Evolutionary conservation across 768 basidiomycete species (phyloP), one percentile per base, ranked within the genome.

Genomic region (Boletus barrowsii): DNA sequence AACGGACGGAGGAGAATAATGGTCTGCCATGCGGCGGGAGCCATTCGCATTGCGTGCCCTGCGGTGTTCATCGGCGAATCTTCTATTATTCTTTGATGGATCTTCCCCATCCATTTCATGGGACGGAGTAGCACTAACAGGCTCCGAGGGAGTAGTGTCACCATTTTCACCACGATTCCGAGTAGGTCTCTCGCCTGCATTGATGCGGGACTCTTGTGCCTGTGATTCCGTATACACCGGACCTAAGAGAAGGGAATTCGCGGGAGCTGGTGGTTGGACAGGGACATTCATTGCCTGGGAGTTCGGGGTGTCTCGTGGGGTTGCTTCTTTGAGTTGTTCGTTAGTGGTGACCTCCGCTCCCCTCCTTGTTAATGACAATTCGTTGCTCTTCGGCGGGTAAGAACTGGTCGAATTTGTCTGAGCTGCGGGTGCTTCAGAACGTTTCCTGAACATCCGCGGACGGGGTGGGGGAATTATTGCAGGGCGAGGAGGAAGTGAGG

Each of bases 391-490:
- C 22, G 9, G 17, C 13, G 46, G 47, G n/a, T 36, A 44, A 35
- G 47, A 52, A 45, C n/a, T 47, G 9, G 46, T 37, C 33, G 37
- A 17, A 41, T 47, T 42, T 24, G 22, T 24, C 30, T 51, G 52
- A 9, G 49, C 35, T 33, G 45, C 11, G 22, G 46, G 26, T 30
- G 36, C 35, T 14, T 40, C 39, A 1, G 5, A 52, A 36, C 20
- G 54, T 49, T 59, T 65, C 52, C 10, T 64, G 30, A 35, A 29
- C 49, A 50, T 26, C 49, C 42, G 53, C 18, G 58, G 66, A 53
- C 68, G 58, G 20, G 68, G 70, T 17, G 68, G 64, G 3, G 61
- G 46, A 4, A 68, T 69, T 39, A 69, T 44, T 14, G 49, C 0
- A 37, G 61, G 60, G 35, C 61, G 66, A 42, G 52, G 36, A 40